Evolutionary conservation across 208 protist genomes (phyloP), one percentile per base, ranked within the genome.

Genomic region (Porcisia deanei): DNA sequence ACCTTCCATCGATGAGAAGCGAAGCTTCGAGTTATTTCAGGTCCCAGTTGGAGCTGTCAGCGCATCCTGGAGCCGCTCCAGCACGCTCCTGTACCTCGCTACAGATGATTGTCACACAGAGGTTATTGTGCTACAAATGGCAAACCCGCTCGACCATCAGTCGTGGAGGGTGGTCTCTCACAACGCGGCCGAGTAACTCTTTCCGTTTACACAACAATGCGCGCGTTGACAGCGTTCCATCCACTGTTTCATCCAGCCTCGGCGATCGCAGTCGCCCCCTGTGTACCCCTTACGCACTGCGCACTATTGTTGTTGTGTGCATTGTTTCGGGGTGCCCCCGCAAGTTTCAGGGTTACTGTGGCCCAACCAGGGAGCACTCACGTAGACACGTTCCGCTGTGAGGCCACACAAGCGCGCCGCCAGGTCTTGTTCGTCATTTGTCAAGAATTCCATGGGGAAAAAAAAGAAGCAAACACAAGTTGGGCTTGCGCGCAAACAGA

Each of bases 11-110:
- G 81, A 82, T 37, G 69, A 85, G 64, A 81, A 85, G 41, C 79
- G 84, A 57, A 81, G 80, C 41, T 94, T 89, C 65, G 85, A 96
- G 52, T 73, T 93, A 16, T 97, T 94, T 80, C 82, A 81, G 20
- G 82, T 79, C 59, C 76, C 84, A 12, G 54, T 76, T 18, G 89
- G 93, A 18, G 91, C 91, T 9, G 89, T 92, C n/a, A 93, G 91
- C 76, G 88, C 87, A 14, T 88, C 91, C 66, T 97, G 94, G 91
- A 92, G 88, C 72, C 86, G 81, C 30, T 94, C 91, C 2, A 89
- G 87, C 54, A 90, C 90, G 20, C 61, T 94, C 68, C 79, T 97
- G 25, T 93, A 94, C 69, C 73, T 96, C 58, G 85, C 88, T 61
- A 89, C 77, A 34, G 94, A 97, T 68, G 86, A 91, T 64, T 72